phyloP scores from a whole-genome alignment of 2,329 filamentous ascomycete genomes.

The Hortaea werneckii region DNA sequence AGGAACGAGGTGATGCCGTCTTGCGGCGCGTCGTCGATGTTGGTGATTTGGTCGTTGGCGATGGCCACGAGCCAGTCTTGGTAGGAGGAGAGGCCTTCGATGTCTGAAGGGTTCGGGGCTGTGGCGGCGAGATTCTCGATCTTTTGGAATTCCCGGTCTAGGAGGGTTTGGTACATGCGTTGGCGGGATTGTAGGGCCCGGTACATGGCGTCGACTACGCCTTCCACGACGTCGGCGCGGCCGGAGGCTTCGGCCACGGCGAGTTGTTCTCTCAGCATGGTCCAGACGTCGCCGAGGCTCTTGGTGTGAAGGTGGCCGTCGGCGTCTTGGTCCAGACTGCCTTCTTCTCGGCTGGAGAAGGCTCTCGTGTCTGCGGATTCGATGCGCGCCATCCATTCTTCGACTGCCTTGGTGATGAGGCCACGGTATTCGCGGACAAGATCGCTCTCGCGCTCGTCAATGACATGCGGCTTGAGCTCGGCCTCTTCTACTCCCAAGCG shows the following conservation, averaged over 20 bases:
- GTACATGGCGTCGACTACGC: constrained; percentile 94
- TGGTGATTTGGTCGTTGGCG: constrained; percentile 97
- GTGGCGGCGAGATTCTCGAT: constrained; percentile 50
- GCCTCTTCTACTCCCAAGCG: constrained; percentile 67
- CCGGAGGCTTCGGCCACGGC: constrained; percentile 75
- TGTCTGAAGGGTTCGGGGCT: constrained; percentile 52
- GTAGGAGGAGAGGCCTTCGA: constrained; percentile 61
- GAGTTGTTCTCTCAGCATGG: constrained; percentile 90
- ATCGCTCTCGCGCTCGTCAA: constrained; percentile 83
- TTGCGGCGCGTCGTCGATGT: constrained; percentile 73
- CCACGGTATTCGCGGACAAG: constrained; percentile 88
- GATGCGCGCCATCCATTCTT: constrained; percentile 96
- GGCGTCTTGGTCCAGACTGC: constrained; percentile 76
- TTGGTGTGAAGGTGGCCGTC: constrained; percentile 88
- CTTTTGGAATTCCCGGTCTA: constrained; percentile 72
- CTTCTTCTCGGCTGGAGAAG: constrained; percentile 66
- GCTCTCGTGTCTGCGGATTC: constrained; percentile 70
- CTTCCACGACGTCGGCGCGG: constrained; percentile 82
- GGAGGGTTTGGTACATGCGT: constrained; percentile 73
- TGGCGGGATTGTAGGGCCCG: constrained; percentile 73
- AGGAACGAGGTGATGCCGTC: constrained; percentile 72
- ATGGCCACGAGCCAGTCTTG: constrained; percentile 93
- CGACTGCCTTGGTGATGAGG: constrained; percentile 88
- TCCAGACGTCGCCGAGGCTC: constrained; percentile 90
- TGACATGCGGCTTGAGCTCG: constrained; percentile 72